Evolutionary conservation across 2,329 filamentous ascomycete species (phyloP).

Genomic region (Trichoderma gracile): DNA sequence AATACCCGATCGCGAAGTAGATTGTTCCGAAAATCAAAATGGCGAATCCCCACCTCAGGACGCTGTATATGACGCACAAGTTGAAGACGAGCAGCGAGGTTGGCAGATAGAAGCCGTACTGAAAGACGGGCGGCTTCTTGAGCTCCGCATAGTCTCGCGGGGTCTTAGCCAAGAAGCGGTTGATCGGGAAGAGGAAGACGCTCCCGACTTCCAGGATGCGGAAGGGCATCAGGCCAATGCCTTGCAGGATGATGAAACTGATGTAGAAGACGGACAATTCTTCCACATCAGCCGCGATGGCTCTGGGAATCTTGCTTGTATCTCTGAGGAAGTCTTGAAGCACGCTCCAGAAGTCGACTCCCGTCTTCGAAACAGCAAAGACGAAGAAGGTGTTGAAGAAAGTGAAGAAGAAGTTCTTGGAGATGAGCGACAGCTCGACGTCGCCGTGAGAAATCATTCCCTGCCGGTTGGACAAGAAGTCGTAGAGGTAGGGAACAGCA

Average conservation of each 20-base stretch:
- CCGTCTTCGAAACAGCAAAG: constrained; percentile 85
- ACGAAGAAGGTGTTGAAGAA: constrained; percentile 99
- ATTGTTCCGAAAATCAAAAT: constrained; percentile 79
- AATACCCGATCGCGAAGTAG: constrained; percentile 82
- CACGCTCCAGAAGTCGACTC: constrained; percentile 70
- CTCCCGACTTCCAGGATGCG: constrained; percentile 87
- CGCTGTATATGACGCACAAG: constrained; percentile 91
- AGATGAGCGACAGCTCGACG: constrained; percentile 90
- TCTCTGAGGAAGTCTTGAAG: constrained; percentile 76
- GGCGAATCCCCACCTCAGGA: constrained; percentile 75
- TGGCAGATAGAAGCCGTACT: constrained; percentile 93
- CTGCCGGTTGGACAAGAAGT: constrained; percentile 86
- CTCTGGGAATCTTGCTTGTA: constrained; percentile 73
- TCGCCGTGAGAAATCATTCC: constrained; percentile 95
- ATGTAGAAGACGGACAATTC: constrained; percentile 81
- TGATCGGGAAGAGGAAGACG: constrained; percentile 79
- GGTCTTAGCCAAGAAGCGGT: constrained; percentile 75
- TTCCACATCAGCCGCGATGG: constrained; percentile 74
- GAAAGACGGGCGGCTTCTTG: constrained; percentile 80
- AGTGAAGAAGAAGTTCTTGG: constrained; percentile 98
- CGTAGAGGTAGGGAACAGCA: constrained; percentile 89
- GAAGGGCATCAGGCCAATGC: constrained; percentile 90
- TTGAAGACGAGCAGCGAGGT: constrained; percentile 92
- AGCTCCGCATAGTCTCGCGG: constrained; percentile 87
- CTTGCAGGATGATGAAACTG: constrained; percentile 92